Evolutionary conservation across 2,329 filamentous ascomycete species (phyloP).

Genomic region (Calonectria pauciramosa): DNA sequence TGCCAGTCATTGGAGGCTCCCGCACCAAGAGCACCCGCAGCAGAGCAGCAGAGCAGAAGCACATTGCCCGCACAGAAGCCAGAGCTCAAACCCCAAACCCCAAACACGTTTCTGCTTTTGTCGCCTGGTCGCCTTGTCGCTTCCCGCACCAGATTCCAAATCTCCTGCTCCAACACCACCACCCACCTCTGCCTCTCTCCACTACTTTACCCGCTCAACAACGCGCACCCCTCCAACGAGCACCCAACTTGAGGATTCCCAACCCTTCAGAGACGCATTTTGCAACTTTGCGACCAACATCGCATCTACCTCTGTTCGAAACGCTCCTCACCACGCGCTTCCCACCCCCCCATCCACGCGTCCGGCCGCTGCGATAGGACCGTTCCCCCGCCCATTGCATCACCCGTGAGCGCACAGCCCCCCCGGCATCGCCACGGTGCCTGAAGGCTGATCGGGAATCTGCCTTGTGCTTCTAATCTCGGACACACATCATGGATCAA

Average conservation of each 20-base stretch:
- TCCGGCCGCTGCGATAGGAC: constrained; percentile 46
- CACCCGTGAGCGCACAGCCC: constrained; percentile 57
- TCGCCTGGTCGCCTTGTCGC: constrained; percentile 16
- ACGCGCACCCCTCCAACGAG: constrained; percentile 7
- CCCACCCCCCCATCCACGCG: constrained; percentile 46
- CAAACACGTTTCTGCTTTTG: constrained; percentile 9
- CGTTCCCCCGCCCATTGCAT: constrained; percentile 48
- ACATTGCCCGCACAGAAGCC: not conserved
- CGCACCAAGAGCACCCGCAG: not conserved
- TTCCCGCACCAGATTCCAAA: constrained; percentile 18
- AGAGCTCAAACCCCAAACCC: constrained; percentile 12
- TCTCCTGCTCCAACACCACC: constrained; percentile 22
- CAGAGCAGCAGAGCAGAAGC: not conserved
- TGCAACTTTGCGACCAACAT: constrained; percentile 31
- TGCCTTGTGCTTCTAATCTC: constrained; percentile 58
- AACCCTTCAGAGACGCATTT: constrained; percentile 6
- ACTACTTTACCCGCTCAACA: constrained; percentile 17
- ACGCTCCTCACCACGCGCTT: constrained; percentile 35
- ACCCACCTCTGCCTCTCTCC: constrained; percentile 12
- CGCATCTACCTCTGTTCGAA: constrained; percentile 36
- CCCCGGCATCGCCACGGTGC: constrained; percentile 55
- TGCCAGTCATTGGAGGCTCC: constrained; percentile 1
- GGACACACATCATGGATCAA: constrained; percentile 57
- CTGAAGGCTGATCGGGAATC: constrained; percentile 61
- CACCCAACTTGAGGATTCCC: constrained; percentile 16